phyloP scores from a whole-genome alignment of 1,284 basidiomycete species.

The Cystobasidium pallidum region DNA sequence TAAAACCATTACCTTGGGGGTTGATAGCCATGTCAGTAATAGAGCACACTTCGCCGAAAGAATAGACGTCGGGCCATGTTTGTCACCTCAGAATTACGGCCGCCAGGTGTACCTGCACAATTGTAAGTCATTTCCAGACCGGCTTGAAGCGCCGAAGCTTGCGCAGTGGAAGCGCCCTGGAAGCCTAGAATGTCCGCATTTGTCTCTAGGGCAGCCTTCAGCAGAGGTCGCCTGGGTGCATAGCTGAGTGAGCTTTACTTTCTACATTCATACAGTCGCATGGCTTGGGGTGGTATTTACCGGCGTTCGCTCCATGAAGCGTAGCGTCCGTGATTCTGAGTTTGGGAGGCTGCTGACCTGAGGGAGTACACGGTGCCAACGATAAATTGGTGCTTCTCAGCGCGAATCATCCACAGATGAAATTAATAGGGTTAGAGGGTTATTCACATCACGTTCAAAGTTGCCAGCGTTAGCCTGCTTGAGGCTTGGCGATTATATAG shows the following conservation, averaged over 20 bases:
- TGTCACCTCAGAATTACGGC: neutral
- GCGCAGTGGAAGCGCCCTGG: conserved; percentile 48
- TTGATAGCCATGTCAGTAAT: neutral
- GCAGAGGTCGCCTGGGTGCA: neutral
- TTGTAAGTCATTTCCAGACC: conserved; percentile 39
- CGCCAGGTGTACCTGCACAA: neutral
- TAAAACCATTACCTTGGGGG: neutral
- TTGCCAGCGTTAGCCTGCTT: neutral
- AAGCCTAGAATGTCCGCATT: conserved; percentile 50
- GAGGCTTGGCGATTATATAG: neutral
- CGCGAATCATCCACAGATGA: neutral
- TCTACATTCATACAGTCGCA: no score
- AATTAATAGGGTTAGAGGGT: no score
- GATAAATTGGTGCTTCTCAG: neutral
- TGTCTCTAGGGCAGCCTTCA: conserved; percentile 36
- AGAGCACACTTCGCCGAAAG: no score
- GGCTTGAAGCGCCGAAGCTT: conserved; percentile 44
- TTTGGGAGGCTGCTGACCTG: neutral
- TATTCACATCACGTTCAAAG: conserved; percentile 6
- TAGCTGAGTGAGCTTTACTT: no score
- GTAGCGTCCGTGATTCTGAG: neutral
- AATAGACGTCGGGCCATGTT: no score
- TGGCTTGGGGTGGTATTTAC: neutral
- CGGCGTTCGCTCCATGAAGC: conserved; percentile 1
- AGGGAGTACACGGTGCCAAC: no score